Base-by-base conservation (phyloP, 2,329 filamentous ascomycete genomes). In the Stylonectria norvegica region DNA sequence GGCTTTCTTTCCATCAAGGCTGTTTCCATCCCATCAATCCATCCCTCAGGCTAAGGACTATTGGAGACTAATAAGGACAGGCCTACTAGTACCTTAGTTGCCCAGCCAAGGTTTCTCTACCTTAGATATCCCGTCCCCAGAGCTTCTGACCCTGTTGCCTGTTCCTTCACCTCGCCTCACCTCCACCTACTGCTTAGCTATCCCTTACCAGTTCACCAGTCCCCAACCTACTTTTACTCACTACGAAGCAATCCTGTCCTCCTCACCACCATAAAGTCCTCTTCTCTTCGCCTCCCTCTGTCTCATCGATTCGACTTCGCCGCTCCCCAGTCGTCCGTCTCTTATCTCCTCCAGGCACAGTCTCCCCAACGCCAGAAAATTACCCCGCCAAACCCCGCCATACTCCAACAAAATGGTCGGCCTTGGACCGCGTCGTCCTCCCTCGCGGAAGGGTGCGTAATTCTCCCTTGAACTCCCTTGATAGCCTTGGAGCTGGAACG, bases 381-480 rank as follows among this genome's bases (percentile, higher is more conserved):
- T 64, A 61, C 61, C 63, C 64, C 61, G 60, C 61, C 59, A 62
- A 52, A 60, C 61, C 64, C 59, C 61, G 52, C 53, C 50, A 61
- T 53, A 52, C 46, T 41, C 56, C 36, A 48, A 49, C 63, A 72
- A 63, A 59, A 75, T 75, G 71, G 71, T 74, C 55, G 70, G 70
- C 50, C 63, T 74, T 48, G 71, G 71, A 63, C 70, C 71, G 56
- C 68, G 70, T 60, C 69, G 66, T 60, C 70, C 69, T 50, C 70
- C 70, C 55, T 70, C 68, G 56, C 67, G 71, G 53, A 88, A 86
- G 78, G 86, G 86, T 86, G 78, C 65, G 80, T 76, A 48, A n/a
- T n/a, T n/a, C n/a, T 47, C 28, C n/a, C n/a, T 10, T 17, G 4
- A 8, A 10, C 16, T 28, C 19, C 14, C 15, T n/a, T n/a, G n/a